Conservation (phyloP, 345 rosid genomes). For the Microthlaspi erraticum region DNA sequence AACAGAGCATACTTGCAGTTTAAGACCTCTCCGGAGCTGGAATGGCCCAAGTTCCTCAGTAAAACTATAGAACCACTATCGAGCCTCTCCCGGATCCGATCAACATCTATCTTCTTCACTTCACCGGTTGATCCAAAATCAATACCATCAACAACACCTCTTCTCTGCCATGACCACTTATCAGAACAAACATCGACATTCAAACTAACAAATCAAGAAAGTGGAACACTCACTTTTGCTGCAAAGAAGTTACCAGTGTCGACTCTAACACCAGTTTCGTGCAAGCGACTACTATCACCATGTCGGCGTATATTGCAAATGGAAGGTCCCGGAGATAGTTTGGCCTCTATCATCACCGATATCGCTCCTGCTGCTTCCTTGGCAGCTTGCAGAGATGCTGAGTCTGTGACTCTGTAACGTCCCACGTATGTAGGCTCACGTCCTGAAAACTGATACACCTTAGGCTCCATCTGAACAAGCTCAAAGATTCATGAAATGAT, state of each 20-base stretch:
- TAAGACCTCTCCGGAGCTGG: slow-evolving; percentile 95
- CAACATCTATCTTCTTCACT: slow-evolving; percentile 89
- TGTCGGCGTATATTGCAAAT: slow-evolving; percentile 82
- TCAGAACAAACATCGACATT: slow-evolving; percentile 18
- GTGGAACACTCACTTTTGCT: slow-evolving; percentile 64
- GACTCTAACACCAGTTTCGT: slow-evolving; percentile 91
- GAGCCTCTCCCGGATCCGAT: slow-evolving; percentile 86
- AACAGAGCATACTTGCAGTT: slow-evolving; percentile 88
- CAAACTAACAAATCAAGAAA: slow-evolving; percentile 14
- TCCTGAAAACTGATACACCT: slow-evolving; percentile 57
- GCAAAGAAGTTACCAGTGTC: slow-evolving; percentile 98
- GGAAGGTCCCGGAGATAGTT: slow-evolving; percentile 95
- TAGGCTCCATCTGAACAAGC: slow-evolving; percentile 40
- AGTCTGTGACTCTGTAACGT: slow-evolving; percentile 80
- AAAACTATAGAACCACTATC: slow-evolving; percentile 82
- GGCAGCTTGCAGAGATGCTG: slow-evolving; percentile 79
- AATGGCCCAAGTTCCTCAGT: slow-evolving; percentile 89
- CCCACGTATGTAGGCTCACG: slow-evolving; percentile 70
- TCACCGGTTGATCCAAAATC: slow-evolving; percentile 97
- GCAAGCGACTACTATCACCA: slow-evolving; percentile 88
- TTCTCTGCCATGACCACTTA: slow-evolving; percentile 59
- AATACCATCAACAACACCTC: slow-evolving; percentile 93
- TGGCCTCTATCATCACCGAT: slow-evolving; percentile 85
- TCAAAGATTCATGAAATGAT: slow-evolving; percentile 27
- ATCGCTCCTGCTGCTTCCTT: slow-evolving; percentile 93